Percentiles rank a stretch among this genome's conserved stretches.
Conservation (phyloP, 129 eudicot genomes). For the Centaurea solstitialis region DNA sequence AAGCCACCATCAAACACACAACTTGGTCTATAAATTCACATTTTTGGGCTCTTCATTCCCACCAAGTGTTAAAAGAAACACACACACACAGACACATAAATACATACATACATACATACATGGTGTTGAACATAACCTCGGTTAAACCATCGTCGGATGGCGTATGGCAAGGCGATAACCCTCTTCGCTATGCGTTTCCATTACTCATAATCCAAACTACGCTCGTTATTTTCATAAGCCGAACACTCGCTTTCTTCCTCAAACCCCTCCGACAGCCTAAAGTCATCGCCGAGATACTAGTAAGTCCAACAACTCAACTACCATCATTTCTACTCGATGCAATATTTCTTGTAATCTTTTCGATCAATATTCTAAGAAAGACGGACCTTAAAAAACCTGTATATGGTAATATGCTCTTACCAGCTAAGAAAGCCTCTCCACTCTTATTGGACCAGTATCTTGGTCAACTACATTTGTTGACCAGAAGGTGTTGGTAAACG, state of each 20-base stretch:
- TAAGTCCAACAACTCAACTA: conserved; percentile 27
- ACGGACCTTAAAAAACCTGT: neutral
- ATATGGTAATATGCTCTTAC: no score
- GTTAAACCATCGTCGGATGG: conserved; percentile 53
- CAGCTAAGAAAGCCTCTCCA: no score
- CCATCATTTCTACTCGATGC: neutral
- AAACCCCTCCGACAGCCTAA: conserved; percentile 80
- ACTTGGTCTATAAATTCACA: conserved; percentile 2
- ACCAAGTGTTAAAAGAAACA: conserved; percentile 6
- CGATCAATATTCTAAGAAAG: neutral
- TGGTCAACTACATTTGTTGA: neutral
- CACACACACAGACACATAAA: neutral
- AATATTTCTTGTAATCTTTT: no score
- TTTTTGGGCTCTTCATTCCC: neutral
- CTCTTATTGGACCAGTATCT: no score
- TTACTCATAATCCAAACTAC: conserved; percentile 57
- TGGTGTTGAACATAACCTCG: conserved; percentile 34
- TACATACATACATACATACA: neutral
- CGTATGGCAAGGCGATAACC: conserved; percentile 66
- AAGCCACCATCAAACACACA: neutral
- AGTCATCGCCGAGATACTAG: conserved; percentile 79
- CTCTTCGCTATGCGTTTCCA: conserved; percentile 62
- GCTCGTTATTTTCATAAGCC: conserved; percentile 45
- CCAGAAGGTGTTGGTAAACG: neutral
- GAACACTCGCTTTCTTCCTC: conserved; percentile 55